Conservation (phyloP, 2,329 filamentous ascomycete species). For the Lasiodiplodia theobromae region DNA sequence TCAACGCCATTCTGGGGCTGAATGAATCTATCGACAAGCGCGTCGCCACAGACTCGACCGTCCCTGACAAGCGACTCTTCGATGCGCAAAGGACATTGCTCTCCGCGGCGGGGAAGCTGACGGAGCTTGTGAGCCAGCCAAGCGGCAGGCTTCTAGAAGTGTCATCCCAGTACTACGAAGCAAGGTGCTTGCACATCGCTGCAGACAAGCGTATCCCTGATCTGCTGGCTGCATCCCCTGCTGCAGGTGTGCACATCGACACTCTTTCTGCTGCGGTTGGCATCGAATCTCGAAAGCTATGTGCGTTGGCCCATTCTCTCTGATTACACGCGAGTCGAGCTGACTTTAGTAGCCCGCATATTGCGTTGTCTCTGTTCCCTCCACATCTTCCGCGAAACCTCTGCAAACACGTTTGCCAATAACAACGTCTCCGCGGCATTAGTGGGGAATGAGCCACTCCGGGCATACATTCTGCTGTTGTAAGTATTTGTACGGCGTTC, state of each 20-base stretch:
- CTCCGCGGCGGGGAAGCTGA: constrained; percentile 44
- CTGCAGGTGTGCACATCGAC: constrained; percentile 37
- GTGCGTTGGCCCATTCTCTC: background rate
- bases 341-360: constrained; percentile 39
- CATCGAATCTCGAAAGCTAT: background rate
- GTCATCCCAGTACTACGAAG: constrained; percentile 45
- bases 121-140: constrained; percentile 45
- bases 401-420: constrained; percentile 44
- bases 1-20: constrained; percentile 11
- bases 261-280: constrained; percentile 30
- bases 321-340: background rate
- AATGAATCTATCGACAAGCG: constrained; percentile 13
- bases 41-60: background rate
- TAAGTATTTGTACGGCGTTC: constrained; percentile 32
- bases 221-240: constrained; percentile 39
- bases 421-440: constrained; percentile 47
- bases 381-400: constrained; percentile 44
- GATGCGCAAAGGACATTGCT: constrained; percentile 45
- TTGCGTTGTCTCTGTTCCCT: constrained; percentile 47
- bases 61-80: constrained; percentile 36
- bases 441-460: constrained; percentile 45
- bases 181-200: constrained; percentile 45
- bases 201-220: constrained; percentile 45
- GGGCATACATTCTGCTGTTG: constrained; percentile 47
- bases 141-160: constrained; percentile 43